Evolutionary conservation across 306 rosid species (phyloP), one percentile per base, ranked within the genome.

Genomic region (Ziziphus jujuba): DNA sequence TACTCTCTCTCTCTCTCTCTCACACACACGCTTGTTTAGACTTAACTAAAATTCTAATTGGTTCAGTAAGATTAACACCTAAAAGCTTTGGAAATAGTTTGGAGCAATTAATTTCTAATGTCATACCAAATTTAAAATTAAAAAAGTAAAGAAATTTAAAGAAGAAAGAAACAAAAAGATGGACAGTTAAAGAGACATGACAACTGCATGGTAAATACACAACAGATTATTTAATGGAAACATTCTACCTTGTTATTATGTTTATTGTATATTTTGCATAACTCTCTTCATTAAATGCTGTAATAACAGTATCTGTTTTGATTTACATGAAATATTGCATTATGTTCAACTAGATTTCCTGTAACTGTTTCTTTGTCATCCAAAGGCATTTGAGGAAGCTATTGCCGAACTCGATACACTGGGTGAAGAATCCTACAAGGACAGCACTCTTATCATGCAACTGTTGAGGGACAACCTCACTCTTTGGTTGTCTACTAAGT

Each of bases 341-440:
- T 14, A 36, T 35, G 20, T 25, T 64, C 17, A 16, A 12, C 14
- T n/a, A 59, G 35, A 61, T 53, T 56, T 20, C 55, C 36, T 38
- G 9, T 0, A 44, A 16, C 40, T 34, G 44, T 16, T 33, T 7
- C 1, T 44, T 21, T 22, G 19, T 21, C 6, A 3, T 24, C 2
- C 28, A 33, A 49, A 79, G 83, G 83, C 83, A 10, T 79, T 79
- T 34, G 83, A 79, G 64, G 79, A 74, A 51, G 83, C 83, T 23
- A 79, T 79, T 63, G 83, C 83, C 23, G 83, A 79, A 54, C 76
- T 79, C 28, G 83, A 79, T 45, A 79, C 83, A 9, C 73, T 79
- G 44, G 83, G 83, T 38, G 83, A 74, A 61, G 83, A 79, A 47
- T 79, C 83, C 2, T 79, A 79, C 76, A 79, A 79, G 76, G 82